Base-by-base conservation (phyloP, 805 yeast species). In the Diddensiella santjacobensis region DNA sequence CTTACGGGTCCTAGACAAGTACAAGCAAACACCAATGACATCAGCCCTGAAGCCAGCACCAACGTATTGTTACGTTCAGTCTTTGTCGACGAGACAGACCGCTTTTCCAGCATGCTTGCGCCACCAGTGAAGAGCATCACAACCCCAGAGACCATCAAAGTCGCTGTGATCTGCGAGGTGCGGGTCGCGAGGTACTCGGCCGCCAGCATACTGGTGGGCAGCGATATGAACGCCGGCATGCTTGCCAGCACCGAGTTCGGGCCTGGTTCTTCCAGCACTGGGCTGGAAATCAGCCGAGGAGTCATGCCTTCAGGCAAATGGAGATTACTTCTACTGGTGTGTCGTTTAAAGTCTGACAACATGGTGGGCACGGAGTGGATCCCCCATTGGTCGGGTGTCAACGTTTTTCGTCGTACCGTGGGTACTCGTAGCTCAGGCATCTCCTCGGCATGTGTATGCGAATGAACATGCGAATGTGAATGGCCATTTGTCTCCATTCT, bases 291-390 rank as follows among this genome's bases (percentile, higher is more conserved):
- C 10, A 23, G 6, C 18, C 29, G 15, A 18, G 26, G 24, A 8
- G 26, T 23, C 13, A 24, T 23, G n/a, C 22, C 23, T 15, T 46
- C 50, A 2, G 52, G 49, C 19, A 47, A 31, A 10, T 42, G 51
- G 15, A 52, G 45, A 38, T 51, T 53, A 22, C 57, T 52, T 42
- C 58, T 66, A 23, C 67, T 61, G 0, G 69, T 62, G 51, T 66
- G 69, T 15, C 68, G 42, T 47, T 62, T 64, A 53, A 66, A 66
- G 49, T 66, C 69, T 8, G 59, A 58, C 31, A 66, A 58, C 56
- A 66, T 57, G 5, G 61, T 57, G 1, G 70, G 69, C 3, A 66
- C 70, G 6, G 66, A 59, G 47, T 52, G 64, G 29, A 66, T 52
- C 13, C 70, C 70, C 70, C 70, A 66, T 13, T 57, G 58, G 38